Conservation (phyloP, 164 flowering plant species). For the Santalum album region DNA sequence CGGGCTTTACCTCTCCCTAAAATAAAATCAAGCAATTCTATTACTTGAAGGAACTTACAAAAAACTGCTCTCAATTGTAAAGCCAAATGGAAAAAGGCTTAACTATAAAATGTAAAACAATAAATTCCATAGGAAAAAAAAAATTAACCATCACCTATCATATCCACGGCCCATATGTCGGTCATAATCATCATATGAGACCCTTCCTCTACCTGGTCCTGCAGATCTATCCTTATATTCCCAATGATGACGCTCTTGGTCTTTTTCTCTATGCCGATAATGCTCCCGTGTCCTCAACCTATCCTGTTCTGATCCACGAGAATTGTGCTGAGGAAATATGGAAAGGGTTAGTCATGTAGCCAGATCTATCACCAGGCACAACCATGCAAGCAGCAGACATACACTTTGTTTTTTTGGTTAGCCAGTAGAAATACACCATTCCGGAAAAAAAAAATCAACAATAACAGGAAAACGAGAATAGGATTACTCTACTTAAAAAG, state of each 20-base stretch:
- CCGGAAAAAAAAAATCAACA: background rate
- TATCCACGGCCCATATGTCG: constrained; percentile 27
- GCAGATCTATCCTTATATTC: constrained; percentile 30
- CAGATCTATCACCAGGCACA: background rate
- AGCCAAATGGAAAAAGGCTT: background rate
- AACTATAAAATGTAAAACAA: background rate
- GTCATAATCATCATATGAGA: constrained; percentile 23
- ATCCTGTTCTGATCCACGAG: constrained; percentile 35
- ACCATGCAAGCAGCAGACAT: background rate
- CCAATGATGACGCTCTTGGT: constrained; percentile 32
- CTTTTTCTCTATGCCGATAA: constrained; percentile 32
- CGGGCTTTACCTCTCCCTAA: too few relatives aligned
- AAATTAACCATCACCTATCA: constrained; percentile 27
- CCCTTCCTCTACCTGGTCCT: constrained; percentile 37
- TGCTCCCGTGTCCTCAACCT: constrained; percentile 31
- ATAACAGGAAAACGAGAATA: background rate
- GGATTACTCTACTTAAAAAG: background rate
- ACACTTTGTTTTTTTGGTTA: background rate
- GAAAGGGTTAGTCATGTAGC: constrained; percentile 4
- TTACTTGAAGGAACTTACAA: too few relatives aligned
- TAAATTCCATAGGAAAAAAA: background rate
- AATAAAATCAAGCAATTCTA: too few relatives aligned
- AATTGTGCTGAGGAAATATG: constrained; percentile 22
- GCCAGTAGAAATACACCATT: background rate
- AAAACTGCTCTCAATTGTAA: background rate